Conservation (phyloP, 495 filamentous ascomycete genomes). For the Aspergillus homomorphus region DNA sequence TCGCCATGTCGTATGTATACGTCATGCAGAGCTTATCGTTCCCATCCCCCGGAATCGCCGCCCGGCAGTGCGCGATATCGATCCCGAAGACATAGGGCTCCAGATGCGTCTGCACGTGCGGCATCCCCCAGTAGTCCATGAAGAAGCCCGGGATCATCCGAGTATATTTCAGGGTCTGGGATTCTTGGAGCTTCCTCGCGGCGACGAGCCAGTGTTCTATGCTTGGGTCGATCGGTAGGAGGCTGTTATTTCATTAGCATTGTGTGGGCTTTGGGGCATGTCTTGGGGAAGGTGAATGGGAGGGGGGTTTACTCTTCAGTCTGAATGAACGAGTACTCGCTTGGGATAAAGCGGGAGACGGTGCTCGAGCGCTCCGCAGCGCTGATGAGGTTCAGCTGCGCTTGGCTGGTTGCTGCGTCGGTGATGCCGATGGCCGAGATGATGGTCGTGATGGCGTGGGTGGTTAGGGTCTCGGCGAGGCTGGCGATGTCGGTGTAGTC, state of each 20-base stretch:
- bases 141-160: constrained; percentile 50
- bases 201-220: constrained; percentile 37
- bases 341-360: constrained; percentile 49
- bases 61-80: constrained; percentile 42
- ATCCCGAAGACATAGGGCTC: constrained; percentile 40
- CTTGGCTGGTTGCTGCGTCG: constrained; percentile 29
- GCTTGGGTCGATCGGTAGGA: constrained; percentile 34
- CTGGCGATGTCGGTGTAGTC: constrained; percentile 42
- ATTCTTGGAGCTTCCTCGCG: constrained; percentile 26
- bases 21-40: constrained; percentile 49
- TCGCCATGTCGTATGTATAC: constrained; percentile 50
- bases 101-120: constrained; percentile 39
- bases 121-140: constrained; percentile 55
- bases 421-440: constrained; percentile 48
- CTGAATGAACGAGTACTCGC: constrained; percentile 45
- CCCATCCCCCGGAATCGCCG: constrained; percentile 53
- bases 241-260: constrained; percentile 14
- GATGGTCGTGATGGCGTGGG: constrained; percentile 48
- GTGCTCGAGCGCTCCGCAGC: constrained; percentile 44
- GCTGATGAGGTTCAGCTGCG: constrained; percentile 46
- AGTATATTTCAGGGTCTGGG: constrained; percentile 43
- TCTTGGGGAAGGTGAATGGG: not conserved
- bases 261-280: not conserved
- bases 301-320: constrained; percentile 26
- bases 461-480: constrained; percentile 40